phyloP scores from a whole-genome alignment of 352 stramenopile species.

The Phytophthora rubi region DNA sequence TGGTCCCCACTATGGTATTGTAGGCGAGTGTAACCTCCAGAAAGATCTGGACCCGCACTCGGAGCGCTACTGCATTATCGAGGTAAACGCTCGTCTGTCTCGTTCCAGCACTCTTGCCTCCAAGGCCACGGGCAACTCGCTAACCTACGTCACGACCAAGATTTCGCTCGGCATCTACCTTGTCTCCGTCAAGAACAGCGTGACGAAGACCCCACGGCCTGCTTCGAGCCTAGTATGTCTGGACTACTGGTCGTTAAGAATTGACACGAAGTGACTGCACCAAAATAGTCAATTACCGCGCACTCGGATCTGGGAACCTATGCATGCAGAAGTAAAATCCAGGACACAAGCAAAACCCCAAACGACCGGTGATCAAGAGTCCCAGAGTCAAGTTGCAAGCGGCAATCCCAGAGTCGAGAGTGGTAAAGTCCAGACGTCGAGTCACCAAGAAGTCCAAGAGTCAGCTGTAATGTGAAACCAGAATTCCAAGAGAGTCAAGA shows the following conservation, averaged over 20 bases:
- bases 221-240: slow-evolving; percentile 96
- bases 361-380: no score
- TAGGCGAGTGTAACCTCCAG: slow-evolving; percentile 99
- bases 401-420: no score
- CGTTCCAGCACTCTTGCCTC: slow-evolving; percentile 97
- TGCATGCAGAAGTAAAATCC: no score
- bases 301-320: no score
- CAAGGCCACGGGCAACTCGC: slow-evolving; percentile 98
- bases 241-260: slow-evolving; percentile 88
- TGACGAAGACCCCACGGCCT: slow-evolving; percentile 96
- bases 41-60: slow-evolving; percentile 96
- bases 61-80: slow-evolving; percentile 98
- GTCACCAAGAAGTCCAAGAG: no score
- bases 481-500: no score
- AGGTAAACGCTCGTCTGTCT: slow-evolving; percentile 98
- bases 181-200: slow-evolving; percentile 95
- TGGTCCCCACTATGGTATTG: slow-evolving; percentile 97
- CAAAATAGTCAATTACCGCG: no score
- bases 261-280: no score
- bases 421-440: no score
- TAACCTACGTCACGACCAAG: slow-evolving; percentile 99
- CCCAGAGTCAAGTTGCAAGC: no score
- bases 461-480: no score
- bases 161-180: slow-evolving; percentile 96
- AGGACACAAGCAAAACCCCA: no score